Base-by-base conservation (phyloP, 2,329 filamentous ascomycete genomes). In the Leptographium lundbergii region DNA sequence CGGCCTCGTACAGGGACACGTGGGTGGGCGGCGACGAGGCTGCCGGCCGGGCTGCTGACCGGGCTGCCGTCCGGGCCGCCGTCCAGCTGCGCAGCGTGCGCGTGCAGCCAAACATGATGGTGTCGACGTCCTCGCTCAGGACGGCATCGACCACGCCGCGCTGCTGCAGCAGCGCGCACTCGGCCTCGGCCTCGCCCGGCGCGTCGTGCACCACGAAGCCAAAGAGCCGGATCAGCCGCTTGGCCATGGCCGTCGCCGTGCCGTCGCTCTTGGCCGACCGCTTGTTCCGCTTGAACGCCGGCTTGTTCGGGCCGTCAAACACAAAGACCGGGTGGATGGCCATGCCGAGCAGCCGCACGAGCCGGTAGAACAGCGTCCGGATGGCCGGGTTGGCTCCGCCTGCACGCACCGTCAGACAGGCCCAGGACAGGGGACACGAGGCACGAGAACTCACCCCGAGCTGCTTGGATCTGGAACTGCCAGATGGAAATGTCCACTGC, bases 401-500 rank as follows among this genome's bases (percentile, higher is more conserved):
- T 65, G 64, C 54, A 29, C 50, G 36, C 19, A 27, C 22, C n/a
- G n/a, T 57, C 22, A 47, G 19, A 13, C 22, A 39, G 1, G 24
- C 27, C 7, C 10, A 1, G 25, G 13, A 22, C 11, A 39, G 34
- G 42, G 27, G 27, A 27, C 53, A 17, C 13, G 14, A 54, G 25
- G 3, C 29, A 22, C 7, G 53, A 24, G 4, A 29, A 27, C 66
- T 36, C 67, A 81, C 83, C 90, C 74, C 85, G 84, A 22, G 88
- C 88, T 17, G 89, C 86, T 68, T 95, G 91, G 14, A 86, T 86
- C 68, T 99, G 94, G 68, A 96, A 97, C 52, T 96, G 87, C 94
- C 94, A 99, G 68, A 99, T 97, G 3, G 91, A 90, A 65, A 95
- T 88, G 69, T 99, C 94, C 63, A 99, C 88, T 47, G 94, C 94